Evolutionary conservation across 306 rosid genomes (phyloP).

Genomic region (Myrica gale): DNA sequence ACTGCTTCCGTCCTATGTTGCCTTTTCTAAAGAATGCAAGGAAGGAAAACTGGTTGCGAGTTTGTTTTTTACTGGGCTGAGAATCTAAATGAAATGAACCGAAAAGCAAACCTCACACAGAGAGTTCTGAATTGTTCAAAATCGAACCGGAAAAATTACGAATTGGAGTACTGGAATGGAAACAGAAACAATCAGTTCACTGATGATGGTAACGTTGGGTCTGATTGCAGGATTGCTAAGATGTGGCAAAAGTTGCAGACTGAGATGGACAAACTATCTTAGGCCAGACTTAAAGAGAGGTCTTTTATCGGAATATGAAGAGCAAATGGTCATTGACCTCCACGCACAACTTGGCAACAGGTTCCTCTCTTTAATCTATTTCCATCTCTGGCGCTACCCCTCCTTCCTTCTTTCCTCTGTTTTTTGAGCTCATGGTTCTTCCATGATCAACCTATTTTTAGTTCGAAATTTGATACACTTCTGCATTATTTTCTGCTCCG

Average conservation of each 20-base stretch:
- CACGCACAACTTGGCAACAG: constrained; percentile 97
- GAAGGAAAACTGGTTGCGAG: not conserved
- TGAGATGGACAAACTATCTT: constrained; percentile 88
- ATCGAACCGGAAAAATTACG: not conserved
- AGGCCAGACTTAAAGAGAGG: constrained; percentile 97
- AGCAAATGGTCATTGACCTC: constrained; percentile 86
- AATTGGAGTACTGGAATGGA: not conserved
- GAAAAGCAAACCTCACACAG: not conserved
- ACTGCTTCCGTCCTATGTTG: not conserved
- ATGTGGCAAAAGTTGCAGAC: constrained; percentile 96
- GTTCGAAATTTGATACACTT: constrained; percentile 10
- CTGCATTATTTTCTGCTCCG: not conserved
- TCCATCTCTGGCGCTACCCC: not conserved
- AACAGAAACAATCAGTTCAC: not conserved
- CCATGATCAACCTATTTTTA: not conserved
- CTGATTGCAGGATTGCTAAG: constrained; percentile 69
- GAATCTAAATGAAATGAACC: not conserved
- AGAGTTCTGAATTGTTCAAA: not conserved
- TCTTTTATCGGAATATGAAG: constrained; percentile 75
- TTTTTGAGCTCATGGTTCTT: constrained; percentile 17
- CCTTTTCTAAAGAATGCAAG: not conserved
- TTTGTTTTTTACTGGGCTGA: not conserved
- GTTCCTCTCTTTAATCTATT: constrained; percentile 28
- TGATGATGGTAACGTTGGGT: constrained; percentile 19
- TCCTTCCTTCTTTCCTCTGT: constrained; percentile 5